Evolutionary conservation across 1,139 yeast genomes (phyloP).

Genomic region (Nakaseomyces delphensis): DNA sequence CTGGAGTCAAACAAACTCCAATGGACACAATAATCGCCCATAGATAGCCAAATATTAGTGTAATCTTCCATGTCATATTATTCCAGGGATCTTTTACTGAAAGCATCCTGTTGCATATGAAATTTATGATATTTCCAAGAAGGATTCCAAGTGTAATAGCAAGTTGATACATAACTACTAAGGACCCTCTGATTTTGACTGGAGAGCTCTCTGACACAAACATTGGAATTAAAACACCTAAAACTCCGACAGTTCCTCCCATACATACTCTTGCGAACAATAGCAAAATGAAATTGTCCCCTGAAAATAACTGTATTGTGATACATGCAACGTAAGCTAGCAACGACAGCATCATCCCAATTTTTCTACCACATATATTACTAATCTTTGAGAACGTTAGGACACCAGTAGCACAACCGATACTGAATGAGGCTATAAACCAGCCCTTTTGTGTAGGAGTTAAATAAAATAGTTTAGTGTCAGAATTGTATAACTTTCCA

Average conservation of each 20-base stretch:
- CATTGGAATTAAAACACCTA: slow-evolving; percentile 47
- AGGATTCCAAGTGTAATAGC: slow-evolving; percentile 49
- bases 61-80: slow-evolving; percentile 41
- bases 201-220: slow-evolving; percentile 51
- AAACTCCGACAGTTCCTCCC: slow-evolving; percentile 48
- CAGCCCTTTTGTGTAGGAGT: slow-evolving; percentile 46
- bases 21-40: slow-evolving; percentile 41
- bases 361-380: slow-evolving; percentile 47
- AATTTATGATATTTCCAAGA: slow-evolving; percentile 46
- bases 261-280: slow-evolving; percentile 46
- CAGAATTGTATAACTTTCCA: slow-evolving; percentile 36
- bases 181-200: slow-evolving; percentile 44
- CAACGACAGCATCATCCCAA: slow-evolving; percentile 40
- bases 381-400: slow-evolving; percentile 47
- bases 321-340: slow-evolving; percentile 43
- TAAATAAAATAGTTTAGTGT: slow-evolving; percentile 31
- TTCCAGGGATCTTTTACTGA: slow-evolving; percentile 16
- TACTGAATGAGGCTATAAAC: slow-evolving; percentile 54
- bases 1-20: slow-evolving; percentile 44
- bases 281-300: slow-evolving; percentile 42
- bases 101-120: slow-evolving; percentile 34
- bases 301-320: slow-evolving; percentile 37
- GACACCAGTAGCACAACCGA: slow-evolving; percentile 71
- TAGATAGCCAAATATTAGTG: slow-evolving; percentile 40
- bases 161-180: slow-evolving; percentile 50